Evolutionary conservation across 768 basidiomycete genomes (phyloP).

Genomic region (Crucibulum laeve): DNA sequence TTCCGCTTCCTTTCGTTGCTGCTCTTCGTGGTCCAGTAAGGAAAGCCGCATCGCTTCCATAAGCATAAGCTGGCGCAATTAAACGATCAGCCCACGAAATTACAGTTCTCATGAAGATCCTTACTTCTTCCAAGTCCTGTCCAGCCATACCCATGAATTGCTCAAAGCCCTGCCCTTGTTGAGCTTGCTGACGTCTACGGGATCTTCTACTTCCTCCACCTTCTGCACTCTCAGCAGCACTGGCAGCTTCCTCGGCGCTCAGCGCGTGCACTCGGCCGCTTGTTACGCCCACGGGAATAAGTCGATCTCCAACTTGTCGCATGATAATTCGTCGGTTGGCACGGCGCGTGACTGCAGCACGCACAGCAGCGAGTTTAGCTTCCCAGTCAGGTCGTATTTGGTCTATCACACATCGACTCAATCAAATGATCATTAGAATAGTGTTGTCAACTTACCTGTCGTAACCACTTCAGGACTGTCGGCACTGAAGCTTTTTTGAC

Average conservation of each 20-base stretch:
- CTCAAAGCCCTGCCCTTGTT: slow-evolving; percentile 55
- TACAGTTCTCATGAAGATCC: slow-evolving; percentile 18
- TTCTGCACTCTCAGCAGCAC: slow-evolving; percentile 37
- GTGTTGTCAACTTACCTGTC: slow-evolving; percentile 58
- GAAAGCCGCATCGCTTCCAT: slow-evolving; percentile 99
- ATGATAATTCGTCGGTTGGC: slow-evolving; percentile 97
- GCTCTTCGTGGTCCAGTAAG: slow-evolving; percentile 91
- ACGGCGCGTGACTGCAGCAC: slow-evolving; percentile 91
- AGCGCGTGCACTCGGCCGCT: slow-evolving; percentile 79
- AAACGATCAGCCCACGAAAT: background rate
- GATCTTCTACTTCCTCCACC: slow-evolving; percentile 40
- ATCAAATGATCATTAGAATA: background rate
- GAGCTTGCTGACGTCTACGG: slow-evolving; percentile 55
- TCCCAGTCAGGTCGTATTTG: slow-evolving; percentile 99
- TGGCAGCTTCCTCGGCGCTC: slow-evolving; percentile 49
- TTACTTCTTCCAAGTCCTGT: slow-evolving; percentile 91
- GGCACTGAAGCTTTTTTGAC: slow-evolving; percentile 84
- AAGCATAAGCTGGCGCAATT: slow-evolving; percentile 74
- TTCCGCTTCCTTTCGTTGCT: slow-evolving; percentile 73
- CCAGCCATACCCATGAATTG: slow-evolving; percentile 74
- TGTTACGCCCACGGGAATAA: slow-evolving; percentile 95
- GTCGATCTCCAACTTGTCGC: slow-evolving; percentile 96
- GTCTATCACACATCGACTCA: slow-evolving; percentile 45
- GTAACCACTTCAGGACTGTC: slow-evolving; percentile 90
- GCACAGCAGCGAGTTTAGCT: slow-evolving; percentile 88